Base-by-base conservation (phyloP, 805 yeast genomes). In the Henningerozyma blattae region DNA sequence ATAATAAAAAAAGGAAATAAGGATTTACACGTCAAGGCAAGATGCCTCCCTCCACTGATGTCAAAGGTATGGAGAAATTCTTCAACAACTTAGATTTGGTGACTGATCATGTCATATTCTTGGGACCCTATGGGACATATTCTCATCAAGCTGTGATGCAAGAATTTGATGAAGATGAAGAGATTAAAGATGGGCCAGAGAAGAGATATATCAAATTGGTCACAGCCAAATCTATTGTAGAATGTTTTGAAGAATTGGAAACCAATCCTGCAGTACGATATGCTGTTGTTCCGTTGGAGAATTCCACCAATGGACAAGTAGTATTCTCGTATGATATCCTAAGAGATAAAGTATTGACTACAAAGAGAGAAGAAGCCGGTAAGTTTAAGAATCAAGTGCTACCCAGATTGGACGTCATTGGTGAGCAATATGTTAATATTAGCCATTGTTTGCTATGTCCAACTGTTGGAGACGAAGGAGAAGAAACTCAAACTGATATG, bases 281-380 rank as follows among this genome's bases (percentile, higher is more conserved):
- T 48, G 77, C 89, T 0, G 79, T 86, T 9, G 80, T 91, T 2
- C 98, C 98, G 1, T 72, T 84, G 45, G 96, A 89, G 48, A 89
- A 89, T 59, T 86, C 96, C 3, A 80, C 96, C 2, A 91, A 89
- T 55, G 98, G 98, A 0, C 87, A 80, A 44, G 98, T 91, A 5
- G 81, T 77, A 1, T 72, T 78, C 49, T 83, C 95, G 0, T 77
- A 83, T 52, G 95, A 86, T 50, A 61, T 86, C 12, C 61, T 89
- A 20, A 62, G 94, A 41, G 86, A 81, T 48, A 71, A 77, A 71
- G 51, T 56, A 56, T 37, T 47, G 14, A 15, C 30, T 15, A 16
- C 27, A 29, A 15, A 30, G 27, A 3, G 20, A 18, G 15, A 33
- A 16, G 26, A 29, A 12, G 31, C 31, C 14, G n/a, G n/a, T n/a